Percentiles rank a stretch among this genome's conserved stretches.
Conservation (phyloP, 306 rosid species). For the Pyrus pyrifolia region DNA sequence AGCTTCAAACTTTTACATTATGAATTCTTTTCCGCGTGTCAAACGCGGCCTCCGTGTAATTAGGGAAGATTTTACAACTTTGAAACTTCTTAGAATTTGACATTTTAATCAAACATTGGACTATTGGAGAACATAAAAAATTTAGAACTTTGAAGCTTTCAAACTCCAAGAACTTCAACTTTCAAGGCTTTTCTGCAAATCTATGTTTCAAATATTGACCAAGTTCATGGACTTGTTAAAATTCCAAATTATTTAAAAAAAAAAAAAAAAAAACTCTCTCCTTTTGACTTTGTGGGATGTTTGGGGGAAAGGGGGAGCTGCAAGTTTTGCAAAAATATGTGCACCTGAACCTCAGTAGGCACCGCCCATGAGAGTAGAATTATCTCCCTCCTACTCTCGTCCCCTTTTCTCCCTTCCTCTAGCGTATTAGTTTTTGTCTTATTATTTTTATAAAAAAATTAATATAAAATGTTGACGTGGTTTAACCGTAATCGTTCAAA, state of each 20-base stretch:
- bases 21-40: no score
- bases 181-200: neutral
- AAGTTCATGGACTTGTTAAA: neutral
- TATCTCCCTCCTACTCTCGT: no score
- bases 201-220: conserved; percentile 1
- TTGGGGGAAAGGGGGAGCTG: no score
- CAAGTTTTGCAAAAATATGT: no score
- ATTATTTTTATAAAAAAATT: no score
- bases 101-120: neutral
- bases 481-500: accelerated
- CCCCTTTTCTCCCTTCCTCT: no score
- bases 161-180: neutral
- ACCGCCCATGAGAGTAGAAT: no score
- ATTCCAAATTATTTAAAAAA: neutral
- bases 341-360: no score
- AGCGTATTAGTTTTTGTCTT: no score
- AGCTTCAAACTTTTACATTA: neutral
- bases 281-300: no score
- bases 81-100: neutral
- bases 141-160: neutral
- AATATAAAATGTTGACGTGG: accelerated
- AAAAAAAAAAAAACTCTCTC: no score
- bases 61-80: neutral
- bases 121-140: neutral
- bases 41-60: no score